phyloP scores from a whole-genome alignment of 108 stramenopile genomes.

The Skeletonema potamos region DNA sequence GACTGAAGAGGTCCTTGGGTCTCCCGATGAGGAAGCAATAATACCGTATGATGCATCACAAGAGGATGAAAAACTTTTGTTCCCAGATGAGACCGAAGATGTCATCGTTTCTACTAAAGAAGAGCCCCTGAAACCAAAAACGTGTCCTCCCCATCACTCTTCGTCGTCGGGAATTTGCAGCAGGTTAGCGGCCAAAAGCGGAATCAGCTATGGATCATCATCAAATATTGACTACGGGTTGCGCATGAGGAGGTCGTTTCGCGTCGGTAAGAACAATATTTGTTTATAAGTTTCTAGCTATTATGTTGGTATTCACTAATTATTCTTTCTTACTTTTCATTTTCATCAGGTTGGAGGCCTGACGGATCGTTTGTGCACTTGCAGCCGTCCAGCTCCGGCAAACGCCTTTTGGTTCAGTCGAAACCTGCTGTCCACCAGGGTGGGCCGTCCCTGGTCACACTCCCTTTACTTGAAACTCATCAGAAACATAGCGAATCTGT shows the following conservation, averaged over 20 bases:
- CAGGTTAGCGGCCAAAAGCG: constrained; percentile 29
- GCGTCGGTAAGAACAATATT: constrained; percentile 52
- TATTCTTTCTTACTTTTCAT: not conserved
- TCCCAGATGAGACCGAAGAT: constrained; percentile 41
- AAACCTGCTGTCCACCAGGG: constrained; percentile 19
- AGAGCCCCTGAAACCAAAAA: not conserved
- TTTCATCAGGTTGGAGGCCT: constrained; percentile 58
- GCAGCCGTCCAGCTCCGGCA: constrained; percentile 1
- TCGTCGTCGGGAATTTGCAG: constrained; percentile 27
- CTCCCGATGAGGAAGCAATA: constrained; percentile 20
- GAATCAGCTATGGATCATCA: constrained; percentile 18
- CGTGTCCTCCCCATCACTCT: not conserved
- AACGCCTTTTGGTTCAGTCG: constrained; percentile 19
- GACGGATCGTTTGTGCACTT: constrained; percentile 71
- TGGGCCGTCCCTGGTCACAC: not conserved
- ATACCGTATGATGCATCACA: constrained; percentile 9
- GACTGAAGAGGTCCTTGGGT: constrained; percentile 26
- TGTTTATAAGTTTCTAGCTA: not conserved
- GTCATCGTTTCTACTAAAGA: not conserved
- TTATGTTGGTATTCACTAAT: not conserved
- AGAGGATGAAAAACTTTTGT: constrained; percentile 20
- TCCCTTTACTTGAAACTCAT: constrained; percentile 55
- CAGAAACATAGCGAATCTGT: constrained; percentile 28
- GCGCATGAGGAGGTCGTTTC: constrained; percentile 80
- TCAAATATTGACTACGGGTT: constrained; percentile 70